Evolutionary conservation across 257 asterid genomes (phyloP).

Genomic region (Nicotiana otophora): DNA sequence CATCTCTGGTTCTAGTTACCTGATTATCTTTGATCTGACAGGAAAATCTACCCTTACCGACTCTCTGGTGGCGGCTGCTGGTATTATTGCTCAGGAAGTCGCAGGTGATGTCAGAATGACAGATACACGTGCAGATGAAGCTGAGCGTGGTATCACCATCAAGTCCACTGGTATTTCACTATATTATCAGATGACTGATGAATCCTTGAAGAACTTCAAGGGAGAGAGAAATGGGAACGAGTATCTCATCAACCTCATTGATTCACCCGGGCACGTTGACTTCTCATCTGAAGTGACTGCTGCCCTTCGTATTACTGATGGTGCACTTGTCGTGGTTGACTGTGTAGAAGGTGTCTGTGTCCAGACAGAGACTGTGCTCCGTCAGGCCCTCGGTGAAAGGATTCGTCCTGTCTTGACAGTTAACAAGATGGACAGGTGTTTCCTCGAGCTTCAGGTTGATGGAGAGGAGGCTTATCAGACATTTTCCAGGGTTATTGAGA

Average conservation of each 20-base stretch:
- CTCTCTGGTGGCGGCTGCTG: slow-evolving; percentile 41
- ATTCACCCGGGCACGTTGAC: slow-evolving; percentile 40
- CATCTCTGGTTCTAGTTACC: not conserved
- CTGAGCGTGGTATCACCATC: slow-evolving; percentile 38
- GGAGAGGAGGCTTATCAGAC: slow-evolving; percentile 39
- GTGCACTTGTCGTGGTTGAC: slow-evolving; percentile 33
- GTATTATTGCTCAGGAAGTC: slow-evolving; percentile 38
- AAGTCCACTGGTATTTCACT: slow-evolving; percentile 39
- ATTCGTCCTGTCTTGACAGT: slow-evolving; percentile 32
- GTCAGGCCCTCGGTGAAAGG: slow-evolving; percentile 38
- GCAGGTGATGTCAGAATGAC: slow-evolving; percentile 42
- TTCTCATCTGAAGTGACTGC: slow-evolving; percentile 38
- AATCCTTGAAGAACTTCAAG: slow-evolving; percentile 19
- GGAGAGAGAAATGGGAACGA: slow-evolving; percentile 31
- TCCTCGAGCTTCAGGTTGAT: slow-evolving; percentile 39
- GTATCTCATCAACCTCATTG: slow-evolving; percentile 36
- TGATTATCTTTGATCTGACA: not conserved
- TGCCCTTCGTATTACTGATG: slow-evolving; percentile 39
- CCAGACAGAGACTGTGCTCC: slow-evolving; percentile 35
- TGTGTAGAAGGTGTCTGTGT: slow-evolving; percentile 40
- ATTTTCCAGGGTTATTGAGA: slow-evolving; percentile 30
- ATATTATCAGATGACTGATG: slow-evolving; percentile 34
- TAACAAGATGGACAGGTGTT: slow-evolving; percentile 40
- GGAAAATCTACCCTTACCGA: slow-evolving; percentile 39
- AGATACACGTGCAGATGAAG: slow-evolving; percentile 37